Evolutionary conservation across 2,329 filamentous ascomycete species (phyloP), one percentile per base, ranked within the genome.

Genomic region (Pseudogymnoascus sp.): DNA sequence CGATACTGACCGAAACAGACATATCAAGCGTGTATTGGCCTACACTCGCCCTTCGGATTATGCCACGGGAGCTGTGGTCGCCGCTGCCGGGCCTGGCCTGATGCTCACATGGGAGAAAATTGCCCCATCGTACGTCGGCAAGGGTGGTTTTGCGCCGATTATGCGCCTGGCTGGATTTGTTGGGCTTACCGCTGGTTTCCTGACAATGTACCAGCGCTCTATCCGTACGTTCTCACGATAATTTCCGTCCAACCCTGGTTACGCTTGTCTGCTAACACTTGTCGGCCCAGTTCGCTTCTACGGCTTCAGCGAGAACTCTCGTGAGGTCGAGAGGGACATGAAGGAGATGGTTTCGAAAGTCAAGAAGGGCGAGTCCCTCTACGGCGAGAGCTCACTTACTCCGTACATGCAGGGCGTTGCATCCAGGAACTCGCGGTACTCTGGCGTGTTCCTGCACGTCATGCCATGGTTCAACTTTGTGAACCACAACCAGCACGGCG

Each of bases 401-500:
- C 87, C 92, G 65, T 90, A 97, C 76, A 88, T 97, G 80, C 94
- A 99, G 77, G 94, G 93, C 63, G 88, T 97, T 38, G 92, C 94
- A 59, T 86, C 90, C 63, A 82, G 94, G 69, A 96, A 99, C 79
- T 96, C 91, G 71, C 83, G 94, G 72, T 97, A 96, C 80, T 87
- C 90, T 37, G 88, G 89, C 39, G 80, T 94, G 33, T 94, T 93
- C 75, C 78, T 90, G 66, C 88, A 91, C 72, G 84, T 93, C 60
- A 78, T 99, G 61, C 92, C 93, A 38, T 97, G 92, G 94, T 93
- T 96, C 78, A 99, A 99, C 80, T 89, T 99, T 77, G 93, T 96
- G 71, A 97, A 99, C 77, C 94, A 99, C 77, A 87, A 84, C 73
- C 79, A 95, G 83, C 94, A 99, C 74, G 94, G 94, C 68, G 90